Base-by-base conservation (phyloP, 2,329 filamentous ascomycete species). In the Scedosporium apiospermum region DNA sequence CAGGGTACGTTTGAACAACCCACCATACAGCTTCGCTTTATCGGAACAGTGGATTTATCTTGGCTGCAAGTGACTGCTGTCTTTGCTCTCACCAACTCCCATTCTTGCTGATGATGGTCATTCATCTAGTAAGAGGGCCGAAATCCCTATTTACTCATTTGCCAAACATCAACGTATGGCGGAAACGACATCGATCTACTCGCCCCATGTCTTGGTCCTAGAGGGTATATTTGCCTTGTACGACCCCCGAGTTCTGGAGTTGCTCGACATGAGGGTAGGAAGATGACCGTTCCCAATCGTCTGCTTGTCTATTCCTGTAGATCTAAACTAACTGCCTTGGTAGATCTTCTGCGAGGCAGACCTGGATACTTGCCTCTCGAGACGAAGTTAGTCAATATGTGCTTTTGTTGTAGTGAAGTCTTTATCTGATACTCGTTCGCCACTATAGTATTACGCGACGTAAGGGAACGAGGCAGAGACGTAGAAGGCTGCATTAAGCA, bases 401-500 rank as follows among this genome's bases (percentile, higher is more conserved):
- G 38, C 6, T 30, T 12, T n/a, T 44, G 26, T 14, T 21, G 14
- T 16, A 53, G 14, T 59, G 30, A 10, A 23, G 42, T 61, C 4
- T 10, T 57, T 18, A 23, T n/a, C 16, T 46, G 9, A n/a, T 58
- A 6, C 14, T 55, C 38, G 34, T 46, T 9, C 57, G n/a, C 26
- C 21, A 1, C 65, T 4, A 23, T 55, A 92, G 89, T 96, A 67
- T 78, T 91, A 44, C 89, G 95, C 70, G 95, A 99, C 75, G 91
- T 98, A 23, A 86, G 86, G 68, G 91, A 96, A 69, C 87, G 95
- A 69, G 93, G 90, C 3, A 85, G 95, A 71, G 93, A 96, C 70
- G 89, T 98, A 63, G 90, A 97, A 71, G 95, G 95, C 49, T 93
- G 93, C 70, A 93, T 99, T 73, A 98, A 98, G 75, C 95, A 99